Percentiles rank a stretch among this genome's conserved stretches.
These are phyloP conservation scores for Dactylella cylindrospora DNA, from an alignment of 2,329 filamentous ascomycete species.

Conservation along the genomic window DNA sequence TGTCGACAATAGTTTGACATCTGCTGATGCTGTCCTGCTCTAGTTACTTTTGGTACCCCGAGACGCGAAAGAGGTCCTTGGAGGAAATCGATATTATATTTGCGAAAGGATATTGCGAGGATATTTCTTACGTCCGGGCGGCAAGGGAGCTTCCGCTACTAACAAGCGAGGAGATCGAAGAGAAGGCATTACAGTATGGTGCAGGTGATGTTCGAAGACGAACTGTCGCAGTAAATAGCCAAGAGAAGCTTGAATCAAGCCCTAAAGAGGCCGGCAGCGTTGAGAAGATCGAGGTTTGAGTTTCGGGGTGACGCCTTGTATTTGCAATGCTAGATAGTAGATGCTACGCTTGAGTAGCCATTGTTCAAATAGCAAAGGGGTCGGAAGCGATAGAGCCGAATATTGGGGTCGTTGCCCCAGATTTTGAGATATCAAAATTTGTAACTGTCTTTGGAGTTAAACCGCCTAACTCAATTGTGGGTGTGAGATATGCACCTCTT, in stretches of 20 bases:
- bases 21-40: background rate
- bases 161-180: slow-evolving; percentile 58
- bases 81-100: slow-evolving; percentile 53
- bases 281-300: background rate
- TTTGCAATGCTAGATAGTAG: no score
- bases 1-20: background rate
- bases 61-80: slow-evolving; percentile 49
- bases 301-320: no score
- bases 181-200: slow-evolving; percentile 53
- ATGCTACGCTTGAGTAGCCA: no score
- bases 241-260: slow-evolving; percentile 1
- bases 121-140: slow-evolving; percentile 63
- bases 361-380: no score
- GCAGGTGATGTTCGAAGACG: slow-evolving; percentile 32
- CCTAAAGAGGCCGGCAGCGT: slow-evolving; percentile 5
- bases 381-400: no score
- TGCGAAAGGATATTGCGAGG: slow-evolving; percentile 60
- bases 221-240: background rate
- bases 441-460: no score
- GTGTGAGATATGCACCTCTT: no score
- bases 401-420: no score
- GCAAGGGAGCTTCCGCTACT: slow-evolving; percentile 61
- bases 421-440: no score
- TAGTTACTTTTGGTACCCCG: slow-evolving; percentile 18
- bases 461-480: no score